A percentile compares a stretch with the other conserved stretches of the same genome.
phyloP scores from a whole-genome alignment of 2,329 filamentous ascomycete genomes.

The Botrytis cinerea region DNA sequence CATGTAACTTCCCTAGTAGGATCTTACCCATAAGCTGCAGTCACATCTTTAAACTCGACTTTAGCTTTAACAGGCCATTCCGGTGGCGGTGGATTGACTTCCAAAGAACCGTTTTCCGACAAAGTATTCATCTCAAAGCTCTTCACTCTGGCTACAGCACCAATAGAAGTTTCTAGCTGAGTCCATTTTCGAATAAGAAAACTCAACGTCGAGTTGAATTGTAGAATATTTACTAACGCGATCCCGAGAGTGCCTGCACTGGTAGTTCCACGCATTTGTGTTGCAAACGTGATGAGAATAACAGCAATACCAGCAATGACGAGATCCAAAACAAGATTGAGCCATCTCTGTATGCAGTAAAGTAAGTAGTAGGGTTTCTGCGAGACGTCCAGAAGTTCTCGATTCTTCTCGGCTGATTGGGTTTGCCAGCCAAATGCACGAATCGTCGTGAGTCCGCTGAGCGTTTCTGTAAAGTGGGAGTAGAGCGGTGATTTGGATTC shows the following conservation, averaged over 20 bases:
- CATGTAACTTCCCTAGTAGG: not conserved
- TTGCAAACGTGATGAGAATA: conserved; percentile 31
- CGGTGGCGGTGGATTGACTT: conserved; percentile 17
- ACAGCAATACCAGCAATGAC: conserved; percentile 34
- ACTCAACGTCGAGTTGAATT: conserved; percentile 28
- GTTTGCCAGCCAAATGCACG: conserved; percentile 40
- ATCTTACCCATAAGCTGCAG: conserved; percentile 33
- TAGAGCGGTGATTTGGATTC: conserved; percentile 48
- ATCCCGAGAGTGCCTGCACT: conserved; percentile 32
- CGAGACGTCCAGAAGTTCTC: conserved; percentile 50
- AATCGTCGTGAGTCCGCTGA: conserved; percentile 48
- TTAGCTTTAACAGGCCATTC: conserved; percentile 33
- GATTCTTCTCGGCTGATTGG: conserved; percentile 41
- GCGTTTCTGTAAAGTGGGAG: conserved; percentile 48
- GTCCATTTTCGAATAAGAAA: conserved; percentile 50
- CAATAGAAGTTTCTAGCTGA: conserved; percentile 58
- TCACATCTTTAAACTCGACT: conserved; percentile 33
- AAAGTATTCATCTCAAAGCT: conserved; percentile 50
- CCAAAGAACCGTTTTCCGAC: conserved; percentile 42
- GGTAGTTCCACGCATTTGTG: conserved; percentile 24
- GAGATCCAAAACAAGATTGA: conserved; percentile 56
- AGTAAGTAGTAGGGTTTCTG: conserved; percentile 60
- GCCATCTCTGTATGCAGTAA: conserved; percentile 59
- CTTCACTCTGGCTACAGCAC: conserved; percentile 57
- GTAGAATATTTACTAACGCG: conserved; percentile 30